phyloP scores from a whole-genome alignment of 2,329 filamentous ascomycete species.

The Pyricularia sp. region DNA sequence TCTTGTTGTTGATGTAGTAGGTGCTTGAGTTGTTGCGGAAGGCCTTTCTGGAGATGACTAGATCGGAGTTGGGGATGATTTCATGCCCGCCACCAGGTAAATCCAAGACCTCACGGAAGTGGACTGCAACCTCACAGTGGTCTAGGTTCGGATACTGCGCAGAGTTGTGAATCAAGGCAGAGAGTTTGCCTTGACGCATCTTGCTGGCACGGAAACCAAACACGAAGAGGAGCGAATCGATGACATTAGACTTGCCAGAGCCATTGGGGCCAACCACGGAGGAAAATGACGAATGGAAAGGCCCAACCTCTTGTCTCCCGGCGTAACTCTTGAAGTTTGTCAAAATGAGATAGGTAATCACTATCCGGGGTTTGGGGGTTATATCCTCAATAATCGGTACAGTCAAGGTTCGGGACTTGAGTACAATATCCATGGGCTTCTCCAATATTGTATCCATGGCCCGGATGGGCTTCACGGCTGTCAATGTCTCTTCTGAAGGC shows the following conservation, averaged over 20 bases:
- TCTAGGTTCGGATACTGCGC: conserved; percentile 74
- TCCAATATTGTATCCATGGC: conserved; percentile 68
- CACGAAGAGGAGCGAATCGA: conserved; percentile 95
- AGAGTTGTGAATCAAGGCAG: conserved; percentile 94
- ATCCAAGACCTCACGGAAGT: conserved; percentile 93
- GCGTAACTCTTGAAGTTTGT: conserved; percentile 99
- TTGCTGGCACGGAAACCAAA: conserved; percentile 98
- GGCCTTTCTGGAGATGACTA: conserved; percentile 80
- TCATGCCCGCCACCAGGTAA: conserved; percentile 61
- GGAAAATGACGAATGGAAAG: conserved; percentile 93
- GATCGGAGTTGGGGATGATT: conserved; percentile 67
- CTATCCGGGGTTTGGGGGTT: conserved; percentile 71
- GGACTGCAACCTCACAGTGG: conserved; percentile 88
- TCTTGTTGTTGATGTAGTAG: conserved; percentile 87
- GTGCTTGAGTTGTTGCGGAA: conserved; percentile 98
- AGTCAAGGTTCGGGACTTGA: conserved; percentile 66
- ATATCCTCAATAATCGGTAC: conserved; percentile 55
- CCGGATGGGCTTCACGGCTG: conserved; percentile 56
- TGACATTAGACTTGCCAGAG: conserved; percentile 97
- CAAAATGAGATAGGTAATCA: conserved; percentile 82
- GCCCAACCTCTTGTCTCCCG: conserved; percentile 85
- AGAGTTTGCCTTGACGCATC: conserved; percentile 98
- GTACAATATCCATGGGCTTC: conserved; percentile 84
- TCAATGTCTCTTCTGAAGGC: conserved; percentile 32
- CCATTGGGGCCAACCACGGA: conserved; percentile 97